A percentile compares a stretch with the other conserved stretches of the same genome.
Conservation (phyloP, 306 rosid species). For the Malus sieversii region DNA sequence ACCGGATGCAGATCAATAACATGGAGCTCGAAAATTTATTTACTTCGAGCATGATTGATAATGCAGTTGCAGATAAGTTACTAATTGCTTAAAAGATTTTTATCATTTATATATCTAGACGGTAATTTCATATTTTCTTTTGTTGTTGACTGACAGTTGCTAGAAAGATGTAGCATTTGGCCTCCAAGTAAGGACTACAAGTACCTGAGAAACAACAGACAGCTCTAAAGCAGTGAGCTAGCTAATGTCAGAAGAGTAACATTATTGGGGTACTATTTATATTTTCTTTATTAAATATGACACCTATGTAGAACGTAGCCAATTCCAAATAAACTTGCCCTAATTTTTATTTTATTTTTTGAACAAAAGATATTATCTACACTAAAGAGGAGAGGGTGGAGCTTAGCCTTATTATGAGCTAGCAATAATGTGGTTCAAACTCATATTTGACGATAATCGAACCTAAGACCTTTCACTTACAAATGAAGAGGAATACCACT, state of each 20-base stretch:
- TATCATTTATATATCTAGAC: neutral
- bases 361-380: too few relatives aligned
- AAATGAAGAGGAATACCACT: too few relatives aligned
- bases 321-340: neutral
- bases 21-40: neutral
- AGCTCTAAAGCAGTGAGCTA: neutral
- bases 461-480: too few relatives aligned
- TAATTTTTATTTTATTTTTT: too few relatives aligned
- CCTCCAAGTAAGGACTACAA: neutral
- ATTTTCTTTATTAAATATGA: neutral
- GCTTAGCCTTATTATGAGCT: too few relatives aligned
- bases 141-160: slow-evolving; percentile 6
- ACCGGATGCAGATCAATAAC: too few relatives aligned
- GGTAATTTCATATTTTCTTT: neutral
- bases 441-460: fast-evolving
- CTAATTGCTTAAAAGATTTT: too few relatives aligned
- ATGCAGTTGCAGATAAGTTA: neutral
- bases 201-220: slow-evolving; percentile 1
- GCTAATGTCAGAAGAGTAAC: slow-evolving; percentile 1
- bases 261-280: neutral
- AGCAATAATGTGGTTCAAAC: too few relatives aligned
- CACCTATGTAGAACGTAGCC: neutral
- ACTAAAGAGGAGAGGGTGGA: fast-evolving
- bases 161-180: neutral
- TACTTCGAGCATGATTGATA: neutral